Evolutionary conservation across 768 basidiomycete genomes (phyloP), one percentile per base, ranked within the genome.

Genomic region (Suillus brevipes): DNA sequence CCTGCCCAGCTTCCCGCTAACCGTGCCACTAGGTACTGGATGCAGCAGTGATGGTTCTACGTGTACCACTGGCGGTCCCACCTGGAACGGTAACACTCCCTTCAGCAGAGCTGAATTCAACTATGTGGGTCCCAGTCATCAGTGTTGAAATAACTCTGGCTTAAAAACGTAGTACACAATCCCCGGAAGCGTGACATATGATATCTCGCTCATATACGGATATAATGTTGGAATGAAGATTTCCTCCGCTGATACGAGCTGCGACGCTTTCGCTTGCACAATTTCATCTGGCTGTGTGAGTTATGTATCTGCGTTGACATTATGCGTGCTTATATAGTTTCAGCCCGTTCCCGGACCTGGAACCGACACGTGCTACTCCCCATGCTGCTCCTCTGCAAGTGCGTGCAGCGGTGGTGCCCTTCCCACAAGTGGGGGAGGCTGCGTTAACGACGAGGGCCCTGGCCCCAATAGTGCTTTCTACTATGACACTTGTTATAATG

Each of bases 201-300:
- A 77, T 37, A 77, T 77, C 28, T 77, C 74, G 23, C 68, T 75
- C 59, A 77, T 75, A 64, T 77, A 77, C 12, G 75, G 74, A 0
- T 75, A 75, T 64, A 77, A 77, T 14, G 74, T 77, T 23, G 74
- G 74, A 36, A 75, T 75, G 75, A n/a, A 77, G 56, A 77, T 75
- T 16, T 77, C 74, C 25, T 75, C 75, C 0, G 61, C 69, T 1
- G 71, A 77, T 43, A 0, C 12, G 2, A 53, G 62, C 60, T 75
- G 74, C n/a, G 74, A 75, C 13, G 67, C 65, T 18, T 75, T 73
- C 34, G 74, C 75, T n/a, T 75, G 75, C 45, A 77, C 71, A 5
- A 74, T 75, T 37, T 52, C 59, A 34, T 77, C 75, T 0, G 72
- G 75, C 36, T 77, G 74, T 42, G 75, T 75, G 50, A 72, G 75